Evolutionary conservation across 1,284 basidiomycete genomes (phyloP), one percentile per base, ranked within the genome.

Genomic region (Leccinum pseudoinsigne): DNA sequence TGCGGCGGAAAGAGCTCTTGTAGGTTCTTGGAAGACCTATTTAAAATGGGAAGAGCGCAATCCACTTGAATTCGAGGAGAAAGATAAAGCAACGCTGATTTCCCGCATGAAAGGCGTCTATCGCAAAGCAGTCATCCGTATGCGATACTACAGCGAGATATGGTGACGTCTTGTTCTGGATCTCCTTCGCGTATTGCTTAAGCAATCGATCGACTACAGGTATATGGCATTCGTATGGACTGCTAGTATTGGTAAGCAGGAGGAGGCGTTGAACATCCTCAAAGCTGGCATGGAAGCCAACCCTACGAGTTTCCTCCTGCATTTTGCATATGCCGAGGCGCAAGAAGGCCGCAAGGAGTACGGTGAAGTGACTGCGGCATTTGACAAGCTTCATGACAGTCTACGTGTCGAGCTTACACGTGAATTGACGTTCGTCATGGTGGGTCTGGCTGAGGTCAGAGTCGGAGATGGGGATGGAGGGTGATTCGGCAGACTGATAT

Each of bases 31-130:
- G 97, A 93, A 94, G 69, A 82, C 85, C 3, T 98, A 98, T 74
- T 79, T 99, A 58, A 93, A 94, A 71, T 99, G 94, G 93, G 97
- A 99, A 77, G 94, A 97, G 75, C 84, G 85, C 67, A 98, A 99
- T 72, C 97, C 96, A 1, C 81, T 97, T 50, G 92, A 95, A 74
- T 86, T 97, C 60, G 94, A 97, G 66, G 96, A 98, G 61, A 85
- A 86, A 67, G 95, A 98, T 67, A 82, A 84, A 59, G 75, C 80
- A 2, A 82, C 83, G 5, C 76, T 97, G 40, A 82, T 89, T 57
- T 82, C 82, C 18, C 86, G 97, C 36, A 83, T 98, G 7, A 86
- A 89, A 67, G 88, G 89, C 56, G 93, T 95, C 2, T 95, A 97
- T 76, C 84, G 89, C 65, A 95, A 97, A 78, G 94, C 93, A 1